Percentiles rank a stretch among this genome's conserved stretches.
phyloP scores from a whole-genome alignment of 2,329 filamentous ascomycete genomes.

The Periglandula ipomoeae region DNA sequence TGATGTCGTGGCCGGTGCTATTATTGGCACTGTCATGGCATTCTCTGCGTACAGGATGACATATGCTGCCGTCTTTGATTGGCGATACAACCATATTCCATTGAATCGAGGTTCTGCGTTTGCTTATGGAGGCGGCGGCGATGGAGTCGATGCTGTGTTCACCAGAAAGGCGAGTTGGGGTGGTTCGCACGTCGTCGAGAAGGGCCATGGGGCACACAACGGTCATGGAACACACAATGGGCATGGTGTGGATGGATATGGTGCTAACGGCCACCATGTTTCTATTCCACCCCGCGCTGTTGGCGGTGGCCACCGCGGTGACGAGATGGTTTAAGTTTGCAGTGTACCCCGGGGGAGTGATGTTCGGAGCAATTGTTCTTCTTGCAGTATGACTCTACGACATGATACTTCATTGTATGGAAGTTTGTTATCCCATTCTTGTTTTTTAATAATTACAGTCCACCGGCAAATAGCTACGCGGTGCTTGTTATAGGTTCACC shows the following conservation, averaged over 20 bases:
- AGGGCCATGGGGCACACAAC: not conserved
- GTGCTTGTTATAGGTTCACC: too few relatives aligned
- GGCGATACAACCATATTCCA: conserved; percentile 55
- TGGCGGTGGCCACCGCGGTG: not conserved
- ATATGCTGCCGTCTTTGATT: conserved; percentile 61
- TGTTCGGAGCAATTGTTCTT: too few relatives aligned
- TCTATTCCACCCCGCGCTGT: conserved; percentile 1
- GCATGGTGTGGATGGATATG: not conserved
- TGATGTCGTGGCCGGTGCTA: conserved; percentile 56
- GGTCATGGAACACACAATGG: not conserved
- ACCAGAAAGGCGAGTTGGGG: conserved; percentile 8
- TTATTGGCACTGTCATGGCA: conserved; percentile 57
- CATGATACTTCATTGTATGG: too few relatives aligned
- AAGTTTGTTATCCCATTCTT: too few relatives aligned
- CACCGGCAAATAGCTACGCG: too few relatives aligned
- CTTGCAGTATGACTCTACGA: too few relatives aligned
- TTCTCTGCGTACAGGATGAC: conserved; percentile 58
- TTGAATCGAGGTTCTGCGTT: conserved; percentile 38
- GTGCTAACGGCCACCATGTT: not conserved
- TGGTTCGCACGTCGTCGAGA: not conserved
- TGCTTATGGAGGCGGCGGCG: conserved; percentile 4
- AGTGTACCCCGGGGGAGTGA: too few relatives aligned
- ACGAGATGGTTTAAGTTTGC: conserved; percentile 1
- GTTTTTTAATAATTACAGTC: too few relatives aligned
- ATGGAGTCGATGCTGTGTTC: conserved; percentile 6